Conservation (phyloP, 306 rosid species). For the Gastrolobium villosum region DNA sequence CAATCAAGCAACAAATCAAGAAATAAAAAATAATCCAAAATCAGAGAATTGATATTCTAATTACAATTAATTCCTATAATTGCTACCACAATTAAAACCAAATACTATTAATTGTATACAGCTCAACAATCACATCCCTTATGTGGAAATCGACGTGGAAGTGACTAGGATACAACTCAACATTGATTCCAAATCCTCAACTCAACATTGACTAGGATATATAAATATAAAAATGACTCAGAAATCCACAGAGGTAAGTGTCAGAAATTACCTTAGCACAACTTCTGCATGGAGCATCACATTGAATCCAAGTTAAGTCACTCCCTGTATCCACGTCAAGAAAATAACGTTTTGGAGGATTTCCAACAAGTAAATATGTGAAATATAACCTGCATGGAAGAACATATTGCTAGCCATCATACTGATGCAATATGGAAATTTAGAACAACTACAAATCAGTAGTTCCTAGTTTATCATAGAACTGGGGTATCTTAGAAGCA, state of each 20-base stretch:
- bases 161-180: too few species aligned
- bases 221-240: neutral
- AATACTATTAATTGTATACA: too few species aligned
- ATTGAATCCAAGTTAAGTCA: conserved; percentile 89
- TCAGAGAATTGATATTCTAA: too few species aligned
- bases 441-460: conserved; percentile 24
- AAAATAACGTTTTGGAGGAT: conserved; percentile 80
- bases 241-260: conserved; percentile 28
- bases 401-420: conserved; percentile 40
- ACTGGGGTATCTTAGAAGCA: neutral
- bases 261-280: conserved; percentile 74
- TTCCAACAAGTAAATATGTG: conserved; percentile 70
- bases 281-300: conserved; percentile 89
- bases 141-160: too few species aligned
- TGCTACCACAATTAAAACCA: too few species aligned
- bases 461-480: conserved; percentile 34
- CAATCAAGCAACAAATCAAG: too few species aligned
- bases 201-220: too few species aligned
- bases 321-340: conserved; percentile 90
- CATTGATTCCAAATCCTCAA: too few species aligned
- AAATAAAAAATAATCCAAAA: too few species aligned
- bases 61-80: too few species aligned
- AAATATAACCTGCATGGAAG: conserved; percentile 67
- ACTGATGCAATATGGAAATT: neutral
- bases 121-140: too few species aligned